Evolutionary conservation across 1,284 basidiomycete species (phyloP), one percentile per base, ranked within the genome.

Genomic region (Athelia psychrophila): DNA sequence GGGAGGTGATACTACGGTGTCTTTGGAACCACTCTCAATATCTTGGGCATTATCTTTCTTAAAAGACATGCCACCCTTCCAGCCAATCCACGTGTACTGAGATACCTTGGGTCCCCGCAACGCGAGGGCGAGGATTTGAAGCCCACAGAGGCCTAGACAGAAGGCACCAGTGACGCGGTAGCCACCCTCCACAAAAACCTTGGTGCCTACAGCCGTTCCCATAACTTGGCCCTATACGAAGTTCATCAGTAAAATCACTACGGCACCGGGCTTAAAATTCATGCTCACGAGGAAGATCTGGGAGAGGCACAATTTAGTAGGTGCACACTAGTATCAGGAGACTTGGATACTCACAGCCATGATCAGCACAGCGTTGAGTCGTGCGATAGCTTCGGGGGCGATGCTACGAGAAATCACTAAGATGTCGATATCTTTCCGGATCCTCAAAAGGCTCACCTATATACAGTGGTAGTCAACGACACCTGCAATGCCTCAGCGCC

Each of bases 241-340:
- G n/a, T n/a, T n/a, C 27, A 83, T 66, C 59, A 80, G 80, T 20
- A 80, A 60, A 80, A 83, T 38, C 3, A 22, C 32, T 2, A 30
- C 27, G 18, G 38, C 15, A 51, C 42, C 50, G 44, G 44, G 53
- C 13, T n/a, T 47, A 44, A 23, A 32, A 44, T 42, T 20, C 52
- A 51, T 16, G 44, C 49, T 13, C 55, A 57, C 15, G 8, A 62
- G 38, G 54, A 66, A 64, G n/a, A 61, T 55, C 64, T 64, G 49
- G 47, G 23, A 38, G 23, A 22, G 47, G 18, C 42, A 36, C 36
- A 16, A 40, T 18, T 44, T 27, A 18, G n/a, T 1, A 49, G 19
- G 27, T 30, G 27, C 13, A 13, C 27, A 30, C n/a, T n/a, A n/a
- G n/a, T 22, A 42, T 13, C 58, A 18, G 56, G 48, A 47, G 62